Conservation (phyloP, 2,329 filamentous ascomycete species). For the Penicillium occitanis region DNA sequence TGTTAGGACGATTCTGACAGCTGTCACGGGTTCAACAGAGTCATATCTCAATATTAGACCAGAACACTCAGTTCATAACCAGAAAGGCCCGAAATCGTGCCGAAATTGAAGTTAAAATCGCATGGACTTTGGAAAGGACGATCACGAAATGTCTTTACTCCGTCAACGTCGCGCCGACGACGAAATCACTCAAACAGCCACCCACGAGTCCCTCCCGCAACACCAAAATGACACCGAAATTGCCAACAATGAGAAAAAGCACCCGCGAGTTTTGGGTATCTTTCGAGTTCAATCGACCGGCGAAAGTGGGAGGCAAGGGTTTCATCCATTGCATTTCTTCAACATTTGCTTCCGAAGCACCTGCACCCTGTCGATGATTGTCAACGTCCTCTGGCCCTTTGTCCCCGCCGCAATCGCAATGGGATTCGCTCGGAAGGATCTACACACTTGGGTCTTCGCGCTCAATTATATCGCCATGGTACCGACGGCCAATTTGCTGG, state of each 20-base stretch:
- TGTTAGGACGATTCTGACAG: background rate
- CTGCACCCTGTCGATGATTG: constrained; percentile 61
- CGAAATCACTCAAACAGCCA: constrained; percentile 6
- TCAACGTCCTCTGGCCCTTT: constrained; percentile 73
- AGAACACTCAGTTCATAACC: background rate
- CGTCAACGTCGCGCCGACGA: constrained; percentile 17
- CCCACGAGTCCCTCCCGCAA: constrained; percentile 14
- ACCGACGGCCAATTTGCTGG: constrained; percentile 71
- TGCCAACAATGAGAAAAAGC: background rate
- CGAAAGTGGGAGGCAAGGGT: constrained; percentile 66
- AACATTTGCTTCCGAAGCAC: constrained; percentile 64
- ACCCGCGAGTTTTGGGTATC: background rate
- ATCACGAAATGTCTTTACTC: constrained; percentile 17
- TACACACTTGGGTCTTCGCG: constrained; percentile 65
- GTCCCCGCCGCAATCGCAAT: constrained; percentile 71
- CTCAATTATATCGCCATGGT: constrained; percentile 76
- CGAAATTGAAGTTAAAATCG: background rate
- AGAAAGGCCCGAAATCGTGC: background rate
- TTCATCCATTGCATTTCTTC: constrained; percentile 65
- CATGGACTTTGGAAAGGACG: background rate
- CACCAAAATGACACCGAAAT: constrained; percentile 10
- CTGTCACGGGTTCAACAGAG: background rate
- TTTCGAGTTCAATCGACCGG: constrained; percentile 49
- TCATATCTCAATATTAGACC: background rate
- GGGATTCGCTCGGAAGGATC: constrained; percentile 55